phyloP scores from a whole-genome alignment of 2,329 filamentous ascomycete species.

The Penicillium sp. region DNA sequence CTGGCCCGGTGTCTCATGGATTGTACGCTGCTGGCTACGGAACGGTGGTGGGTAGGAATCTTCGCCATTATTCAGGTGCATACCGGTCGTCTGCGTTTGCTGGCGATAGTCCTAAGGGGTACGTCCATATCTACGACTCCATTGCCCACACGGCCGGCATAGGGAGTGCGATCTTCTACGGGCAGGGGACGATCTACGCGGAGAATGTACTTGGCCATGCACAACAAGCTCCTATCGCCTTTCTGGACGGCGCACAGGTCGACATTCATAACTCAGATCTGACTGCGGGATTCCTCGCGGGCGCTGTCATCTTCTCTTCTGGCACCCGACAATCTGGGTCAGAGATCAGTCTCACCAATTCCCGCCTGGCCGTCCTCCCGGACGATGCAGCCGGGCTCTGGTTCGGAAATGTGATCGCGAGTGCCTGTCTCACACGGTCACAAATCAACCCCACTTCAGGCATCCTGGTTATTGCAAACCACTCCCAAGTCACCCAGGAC shows the following conservation, averaged over 20 bases:
- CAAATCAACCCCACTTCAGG: slow-evolving; percentile 7
- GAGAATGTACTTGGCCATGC: slow-evolving; percentile 4
- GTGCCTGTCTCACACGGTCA: neutral
- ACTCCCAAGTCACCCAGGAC: slow-evolving; percentile 12
- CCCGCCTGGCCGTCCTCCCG: neutral
- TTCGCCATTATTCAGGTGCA: slow-evolving; percentile 7
- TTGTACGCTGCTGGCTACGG: slow-evolving; percentile 8
- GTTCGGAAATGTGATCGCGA: slow-evolving; percentile 13
- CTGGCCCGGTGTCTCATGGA: slow-evolving; percentile 4
- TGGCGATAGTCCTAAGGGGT: slow-evolving; percentile 8
- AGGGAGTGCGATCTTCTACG: slow-evolving; percentile 8
- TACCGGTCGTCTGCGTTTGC: slow-evolving; percentile 9
- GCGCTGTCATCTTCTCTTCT: slow-evolving; percentile 5
- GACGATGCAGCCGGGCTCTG: slow-evolving; percentile 1
- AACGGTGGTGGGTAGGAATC: slow-evolving; percentile 2
- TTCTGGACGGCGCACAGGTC: slow-evolving; percentile 5
- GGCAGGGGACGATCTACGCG: slow-evolving; percentile 4
- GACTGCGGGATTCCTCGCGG: slow-evolving; percentile 7
- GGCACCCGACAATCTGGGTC: slow-evolving; percentile 2
- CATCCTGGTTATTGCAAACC: slow-evolving; percentile 8
- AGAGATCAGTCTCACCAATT: neutral
- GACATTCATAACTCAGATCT: slow-evolving; percentile 4
- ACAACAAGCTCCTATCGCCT: slow-evolving; percentile 4
- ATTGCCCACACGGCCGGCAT: slow-evolving; percentile 8
- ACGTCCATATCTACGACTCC: slow-evolving; percentile 6